Conservation (phyloP, 768 basidiomycete species). For the Clitopilus passeckerianus region DNA sequence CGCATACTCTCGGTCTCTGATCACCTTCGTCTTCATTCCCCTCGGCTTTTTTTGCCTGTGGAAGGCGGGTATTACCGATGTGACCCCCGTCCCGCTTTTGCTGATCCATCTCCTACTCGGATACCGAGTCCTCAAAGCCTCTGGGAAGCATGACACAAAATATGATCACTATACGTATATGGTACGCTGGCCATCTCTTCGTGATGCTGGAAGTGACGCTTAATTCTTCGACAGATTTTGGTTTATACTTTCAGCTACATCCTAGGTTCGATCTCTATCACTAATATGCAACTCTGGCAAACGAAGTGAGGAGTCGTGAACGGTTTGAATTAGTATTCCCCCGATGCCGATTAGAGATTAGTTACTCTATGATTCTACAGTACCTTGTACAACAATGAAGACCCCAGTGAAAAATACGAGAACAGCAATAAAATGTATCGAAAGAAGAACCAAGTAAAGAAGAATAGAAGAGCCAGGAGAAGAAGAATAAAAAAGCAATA, state of each 20-base stretch:
- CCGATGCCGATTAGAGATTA: too few species aligned
- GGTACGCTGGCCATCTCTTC: constrained; percentile 1
- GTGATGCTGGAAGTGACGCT: neutral
- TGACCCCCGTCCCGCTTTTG: constrained; percentile 1
- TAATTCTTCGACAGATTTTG: neutral
- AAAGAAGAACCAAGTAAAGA: neutral
- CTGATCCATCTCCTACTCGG: constrained; percentile 5
- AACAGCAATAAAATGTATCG: neutral
- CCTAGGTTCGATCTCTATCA: neutral
- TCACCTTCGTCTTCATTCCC: constrained; percentile 6
- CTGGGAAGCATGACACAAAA: neutral
- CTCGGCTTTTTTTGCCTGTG: constrained; percentile 1
- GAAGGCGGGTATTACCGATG: constrained; percentile 1
- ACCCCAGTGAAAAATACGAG: neutral
- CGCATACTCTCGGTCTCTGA: constrained; percentile 2
- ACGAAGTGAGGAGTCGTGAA: too few species aligned
- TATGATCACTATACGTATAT: constrained; percentile 16
- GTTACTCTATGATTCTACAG: too few species aligned
- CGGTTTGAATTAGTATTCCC: too few species aligned
- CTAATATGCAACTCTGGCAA: neutral
- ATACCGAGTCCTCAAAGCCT: constrained; percentile 7
- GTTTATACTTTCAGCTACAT: constrained; percentile 9
- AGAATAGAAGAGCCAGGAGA: neutral
- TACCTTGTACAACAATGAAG: neutral
- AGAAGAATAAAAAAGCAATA: neutral